Conservation (phyloP, 306 rosid species). For the Rosa multiflora region DNA sequence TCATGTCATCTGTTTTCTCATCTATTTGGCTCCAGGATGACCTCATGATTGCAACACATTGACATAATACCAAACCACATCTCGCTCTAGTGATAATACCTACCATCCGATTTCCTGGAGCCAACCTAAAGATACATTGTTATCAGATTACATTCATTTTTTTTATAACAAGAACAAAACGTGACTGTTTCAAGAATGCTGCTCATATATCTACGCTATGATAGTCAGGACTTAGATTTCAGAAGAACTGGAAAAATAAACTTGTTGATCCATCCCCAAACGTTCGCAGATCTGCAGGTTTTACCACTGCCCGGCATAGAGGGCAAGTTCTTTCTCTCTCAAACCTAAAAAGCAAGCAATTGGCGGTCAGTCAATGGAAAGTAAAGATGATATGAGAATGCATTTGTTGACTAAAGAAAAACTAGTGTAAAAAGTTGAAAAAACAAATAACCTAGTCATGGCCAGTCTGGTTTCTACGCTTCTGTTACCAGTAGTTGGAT, state of each 20-base stretch:
- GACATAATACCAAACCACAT: slow-evolving; percentile 15
- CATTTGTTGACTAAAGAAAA: not conserved
- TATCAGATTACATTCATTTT: slow-evolving; percentile 16
- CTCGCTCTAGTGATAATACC: slow-evolving; percentile 11
- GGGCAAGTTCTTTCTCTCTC: slow-evolving; percentile 97
- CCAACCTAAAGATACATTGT: slow-evolving; percentile 16
- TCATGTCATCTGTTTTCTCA: slow-evolving; percentile 23
- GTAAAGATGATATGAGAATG: not conserved
- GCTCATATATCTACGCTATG: slow-evolving; percentile 6
- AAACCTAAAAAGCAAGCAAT: slow-evolving; percentile 58
- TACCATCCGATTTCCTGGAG: slow-evolving; percentile 25
- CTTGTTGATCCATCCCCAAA: slow-evolving; percentile 93
- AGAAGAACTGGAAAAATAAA: slow-evolving; percentile 70
- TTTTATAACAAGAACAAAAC: slow-evolving; percentile 12
- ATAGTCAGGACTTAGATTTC: not conserved
- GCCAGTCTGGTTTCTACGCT: not conserved
- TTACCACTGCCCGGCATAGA: slow-evolving; percentile 76
- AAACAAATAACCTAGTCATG: not conserved
- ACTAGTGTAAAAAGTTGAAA: slow-evolving; percentile 7
- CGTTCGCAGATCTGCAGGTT: slow-evolving; percentile 66
- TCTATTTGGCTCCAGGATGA: slow-evolving; percentile 10
- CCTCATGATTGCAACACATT: slow-evolving; percentile 16
- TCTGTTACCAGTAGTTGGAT: not conserved
- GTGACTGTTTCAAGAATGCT: slow-evolving; percentile 23
- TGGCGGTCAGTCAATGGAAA: slow-evolving; percentile 12